Evolutionary conservation across 1,284 basidiomycete species (phyloP).

Genomic region (Exobasidium rhododendri): DNA sequence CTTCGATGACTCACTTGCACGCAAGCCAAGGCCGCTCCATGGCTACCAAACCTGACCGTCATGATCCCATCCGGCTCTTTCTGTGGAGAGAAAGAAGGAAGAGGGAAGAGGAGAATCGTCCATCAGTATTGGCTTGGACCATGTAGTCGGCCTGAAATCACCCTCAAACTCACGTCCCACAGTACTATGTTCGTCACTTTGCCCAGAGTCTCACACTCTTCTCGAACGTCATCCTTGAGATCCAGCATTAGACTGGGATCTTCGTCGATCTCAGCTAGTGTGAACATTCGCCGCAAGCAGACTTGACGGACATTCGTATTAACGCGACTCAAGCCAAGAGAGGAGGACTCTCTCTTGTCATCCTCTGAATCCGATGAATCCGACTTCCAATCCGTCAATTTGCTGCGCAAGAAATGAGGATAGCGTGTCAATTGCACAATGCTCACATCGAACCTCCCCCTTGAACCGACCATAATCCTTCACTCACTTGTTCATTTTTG

Average conservation of each 20-base stretch:
- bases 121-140: not conserved
- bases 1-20: slow-evolving; percentile 74
- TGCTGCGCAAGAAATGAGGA: slow-evolving; percentile 14
- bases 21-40: slow-evolving; percentile 81
- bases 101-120: not conserved
- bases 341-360: not conserved
- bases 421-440: not conserved
- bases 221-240: slow-evolving; percentile 90
- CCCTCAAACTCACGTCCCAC: slow-evolving; percentile 64
- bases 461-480: slow-evolving; percentile 6
- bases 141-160: not conserved
- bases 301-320: slow-evolving; percentile 3
- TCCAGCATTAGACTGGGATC: slow-evolving; percentile 85
- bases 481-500: slow-evolving; percentile 28
- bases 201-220: slow-evolving; percentile 86
- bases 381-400: slow-evolving; percentile 48
- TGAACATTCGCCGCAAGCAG: slow-evolving; percentile 73
- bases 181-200: slow-evolving; percentile 93
- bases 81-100: slow-evolving; percentile 15
- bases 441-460: not conserved
- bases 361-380: slow-evolving; percentile 29
- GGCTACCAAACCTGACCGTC: slow-evolving; percentile 90
- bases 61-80: slow-evolving; percentile 93
- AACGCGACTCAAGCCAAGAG: slow-evolving; percentile 8
- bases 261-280: slow-evolving; percentile 76